Evolutionary conservation across 164 flowering plant genomes (phyloP).

Genomic region (Malania oleifera): DNA sequence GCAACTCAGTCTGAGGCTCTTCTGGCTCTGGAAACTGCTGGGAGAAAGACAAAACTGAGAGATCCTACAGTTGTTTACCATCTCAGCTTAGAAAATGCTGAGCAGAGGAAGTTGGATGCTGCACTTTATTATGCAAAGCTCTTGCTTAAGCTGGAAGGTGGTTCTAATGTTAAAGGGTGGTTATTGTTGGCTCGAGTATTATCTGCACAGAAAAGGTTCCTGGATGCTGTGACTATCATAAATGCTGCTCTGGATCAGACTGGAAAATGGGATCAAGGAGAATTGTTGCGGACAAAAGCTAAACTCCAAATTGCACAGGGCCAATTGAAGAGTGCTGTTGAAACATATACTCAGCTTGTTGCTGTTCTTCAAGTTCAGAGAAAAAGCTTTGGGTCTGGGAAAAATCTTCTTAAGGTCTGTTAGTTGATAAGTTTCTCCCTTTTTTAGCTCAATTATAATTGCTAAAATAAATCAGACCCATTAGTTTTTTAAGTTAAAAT

Average conservation of each 20-base stretch:
- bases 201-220: neutral
- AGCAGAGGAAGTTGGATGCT: conserved; percentile 4
- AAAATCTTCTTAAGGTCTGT: neutral
- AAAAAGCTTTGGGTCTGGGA: conserved; percentile 6
- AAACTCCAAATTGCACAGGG: conserved; percentile 1
- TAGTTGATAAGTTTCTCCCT: neutral
- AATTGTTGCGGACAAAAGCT: conserved; percentile 6
- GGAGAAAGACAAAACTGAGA: neutral
- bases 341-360: conserved; percentile 4
- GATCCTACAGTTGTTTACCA: neutral
- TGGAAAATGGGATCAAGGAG: conserved; percentile 4
- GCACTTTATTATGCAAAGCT: conserved; percentile 5
- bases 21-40: conserved; percentile 3
- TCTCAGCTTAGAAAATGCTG: conserved; percentile 7
- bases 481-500: too few species aligned
- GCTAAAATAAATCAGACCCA: neutral
- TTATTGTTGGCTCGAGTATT: conserved; percentile 4
- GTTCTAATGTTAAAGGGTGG: neutral
- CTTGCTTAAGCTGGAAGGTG: conserved; percentile 1
- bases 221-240: conserved; percentile 1
- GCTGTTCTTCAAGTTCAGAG: conserved; percentile 1
- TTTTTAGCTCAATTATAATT: neutral
- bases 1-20: conserved; percentile 1
- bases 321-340: conserved; percentile 2
- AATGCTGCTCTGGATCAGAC: conserved; percentile 12